Evolutionary conservation across 106 monocot species (phyloP).

Genomic region (Gastrodia elata): DNA sequence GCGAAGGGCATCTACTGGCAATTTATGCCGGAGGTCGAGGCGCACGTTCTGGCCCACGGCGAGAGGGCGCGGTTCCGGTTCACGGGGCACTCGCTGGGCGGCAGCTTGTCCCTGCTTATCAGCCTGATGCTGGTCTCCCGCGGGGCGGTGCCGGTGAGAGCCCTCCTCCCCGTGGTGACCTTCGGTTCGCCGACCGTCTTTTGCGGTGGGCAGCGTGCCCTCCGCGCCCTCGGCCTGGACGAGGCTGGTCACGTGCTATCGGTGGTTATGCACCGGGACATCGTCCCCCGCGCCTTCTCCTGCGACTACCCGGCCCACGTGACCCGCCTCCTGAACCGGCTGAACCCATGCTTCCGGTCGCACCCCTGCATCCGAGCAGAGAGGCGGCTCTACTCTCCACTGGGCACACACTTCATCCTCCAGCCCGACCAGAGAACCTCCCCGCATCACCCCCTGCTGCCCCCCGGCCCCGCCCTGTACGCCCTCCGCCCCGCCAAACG

Average conservation of each 20-base stretch:
- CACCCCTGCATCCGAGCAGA: slow-evolving; percentile 76
- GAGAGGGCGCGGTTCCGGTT: slow-evolving; percentile 46
- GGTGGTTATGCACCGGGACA: slow-evolving; percentile 85
- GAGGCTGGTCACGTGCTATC: slow-evolving; percentile 39
- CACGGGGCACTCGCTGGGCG: slow-evolving; percentile 85
- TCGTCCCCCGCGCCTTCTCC: slow-evolving; percentile 88
- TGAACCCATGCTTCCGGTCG: slow-evolving; percentile 44
- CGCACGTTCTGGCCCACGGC: slow-evolving; percentile 35
- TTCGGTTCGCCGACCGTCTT: slow-evolving; percentile 82
- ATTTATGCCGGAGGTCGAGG: slow-evolving; percentile 51
- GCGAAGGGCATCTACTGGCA: slow-evolving; percentile 90
- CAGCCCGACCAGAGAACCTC: slow-evolving; percentile 63
- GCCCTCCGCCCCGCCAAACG: slow-evolving; percentile 14
- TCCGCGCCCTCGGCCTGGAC: slow-evolving; percentile 42
- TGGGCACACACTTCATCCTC: slow-evolving; percentile 59
- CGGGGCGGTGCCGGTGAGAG: slow-evolving; percentile 10
- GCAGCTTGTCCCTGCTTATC: slow-evolving; percentile 72
- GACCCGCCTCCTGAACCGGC: slow-evolving; percentile 51
- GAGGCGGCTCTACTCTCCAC: slow-evolving; percentile 60
- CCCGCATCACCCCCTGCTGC: slow-evolving; percentile 61
- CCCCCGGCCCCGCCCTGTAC: slow-evolving; percentile 54
- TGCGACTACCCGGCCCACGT: slow-evolving; percentile 69
- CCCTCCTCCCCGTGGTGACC: slow-evolving; percentile 66
- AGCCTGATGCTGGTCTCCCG: slow-evolving; percentile 62
- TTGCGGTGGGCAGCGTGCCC: slow-evolving; percentile 44